These are phyloP conservation scores for Tylopilus sp. DNA, from an alignment of 768 basidiomycete species.

Conservation along the genomic window DNA sequence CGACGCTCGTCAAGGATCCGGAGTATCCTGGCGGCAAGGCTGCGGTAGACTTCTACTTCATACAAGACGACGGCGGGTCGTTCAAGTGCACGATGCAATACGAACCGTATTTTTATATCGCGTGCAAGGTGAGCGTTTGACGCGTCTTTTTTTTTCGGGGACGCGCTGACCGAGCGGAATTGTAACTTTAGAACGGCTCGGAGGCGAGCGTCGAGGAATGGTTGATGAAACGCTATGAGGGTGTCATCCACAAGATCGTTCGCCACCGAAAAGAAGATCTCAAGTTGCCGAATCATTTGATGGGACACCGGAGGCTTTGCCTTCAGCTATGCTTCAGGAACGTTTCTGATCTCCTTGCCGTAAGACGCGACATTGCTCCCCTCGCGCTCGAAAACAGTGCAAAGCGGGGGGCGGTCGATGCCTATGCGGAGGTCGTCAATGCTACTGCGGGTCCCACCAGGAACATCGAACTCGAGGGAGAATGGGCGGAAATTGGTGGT, in stretches of 20 bases:
- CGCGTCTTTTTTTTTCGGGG: conserved; percentile 15
- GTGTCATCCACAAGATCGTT: conserved; percentile 71
- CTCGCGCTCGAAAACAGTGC: conserved; percentile 87
- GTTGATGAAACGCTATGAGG: conserved; percentile 91
- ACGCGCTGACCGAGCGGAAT: conserved; percentile 1
- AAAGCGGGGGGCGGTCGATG: conserved; percentile 93
- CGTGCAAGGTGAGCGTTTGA: conserved; percentile 66
- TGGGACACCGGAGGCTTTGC: conserved; percentile 89
- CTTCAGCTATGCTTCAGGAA: conserved; percentile 90
- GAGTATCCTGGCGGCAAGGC: conserved; percentile 81
- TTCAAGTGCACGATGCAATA: conserved; percentile 93
- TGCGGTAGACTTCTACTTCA: conserved; percentile 95
- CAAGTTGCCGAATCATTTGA: conserved; percentile 91
- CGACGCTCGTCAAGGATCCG: conserved; percentile 87
- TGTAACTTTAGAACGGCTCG: conserved; percentile 58
- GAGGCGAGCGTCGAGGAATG: conserved; percentile 94
- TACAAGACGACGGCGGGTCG: conserved; percentile 93
- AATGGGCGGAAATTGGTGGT: conserved; percentile 48
- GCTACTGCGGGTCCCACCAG: conserved; percentile 65
- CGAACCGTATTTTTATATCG: conserved; percentile 93
- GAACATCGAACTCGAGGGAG: conserved; percentile 68
- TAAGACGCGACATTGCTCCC: conserved; percentile 85
- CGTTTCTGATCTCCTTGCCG: conserved; percentile 84
- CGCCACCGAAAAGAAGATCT: conserved; percentile 91
- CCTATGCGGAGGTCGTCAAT: conserved; percentile 94